Evolutionary conservation across 495 filamentous ascomycete genomes (phyloP).

Genomic region (Saxophila tyrrhenica): DNA sequence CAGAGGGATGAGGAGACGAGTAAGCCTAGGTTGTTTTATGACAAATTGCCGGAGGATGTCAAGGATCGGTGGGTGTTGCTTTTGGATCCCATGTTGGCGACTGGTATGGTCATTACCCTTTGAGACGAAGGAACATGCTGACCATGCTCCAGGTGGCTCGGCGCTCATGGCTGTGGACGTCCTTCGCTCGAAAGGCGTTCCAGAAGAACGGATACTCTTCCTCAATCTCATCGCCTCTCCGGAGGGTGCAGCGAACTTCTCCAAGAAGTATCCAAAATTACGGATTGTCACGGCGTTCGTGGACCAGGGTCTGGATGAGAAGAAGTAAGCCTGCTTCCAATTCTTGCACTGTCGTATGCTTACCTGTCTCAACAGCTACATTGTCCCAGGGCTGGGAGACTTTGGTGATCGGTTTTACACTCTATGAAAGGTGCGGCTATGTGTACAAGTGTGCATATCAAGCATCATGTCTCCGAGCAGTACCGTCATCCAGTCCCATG

Average conservation of each 20-base stretch:
- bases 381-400: conserved; percentile 88
- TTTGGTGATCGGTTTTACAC: conserved; percentile 97
- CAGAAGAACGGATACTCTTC: conserved; percentile 90
- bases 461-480: too few relatives aligned
- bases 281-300: conserved; percentile 94
- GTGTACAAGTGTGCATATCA: background rate
- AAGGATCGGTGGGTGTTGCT: conserved; percentile 83
- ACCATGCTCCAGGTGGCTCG: conserved; percentile 87
- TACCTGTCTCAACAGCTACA: conserved; percentile 54
- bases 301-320: conserved; percentile 87
- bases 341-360: conserved; percentile 22
- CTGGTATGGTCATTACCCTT: too few relatives aligned
- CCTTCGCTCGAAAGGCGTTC: conserved; percentile 75
- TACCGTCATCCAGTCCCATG: too few relatives aligned
- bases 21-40: conserved; percentile 86
- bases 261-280: conserved; percentile 80
- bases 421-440: conserved; percentile 42
- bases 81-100: conserved; percentile 98
- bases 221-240: conserved; percentile 93
- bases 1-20: conserved; percentile 93
- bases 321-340: conserved; percentile 57
- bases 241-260: conserved; percentile 80
- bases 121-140: too few relatives aligned
- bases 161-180: conserved; percentile 95
- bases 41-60: conserved; percentile 92